Evolutionary conservation across 1,284 basidiomycete genomes (phyloP).

Genomic region (Ganoderma lucidum): DNA sequence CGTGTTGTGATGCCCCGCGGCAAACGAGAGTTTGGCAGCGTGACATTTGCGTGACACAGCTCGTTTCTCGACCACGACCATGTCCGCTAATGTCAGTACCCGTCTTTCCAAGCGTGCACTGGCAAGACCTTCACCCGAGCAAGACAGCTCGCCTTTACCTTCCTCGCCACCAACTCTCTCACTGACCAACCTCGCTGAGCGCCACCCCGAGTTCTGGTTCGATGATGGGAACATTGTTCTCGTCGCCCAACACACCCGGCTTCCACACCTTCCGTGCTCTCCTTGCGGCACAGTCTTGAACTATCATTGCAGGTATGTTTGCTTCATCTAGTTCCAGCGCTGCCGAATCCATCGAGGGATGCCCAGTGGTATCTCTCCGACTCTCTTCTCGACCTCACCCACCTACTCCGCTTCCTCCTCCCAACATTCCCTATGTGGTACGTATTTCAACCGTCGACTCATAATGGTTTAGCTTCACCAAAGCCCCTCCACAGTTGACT

Average conservation of each 20-base stretch:
- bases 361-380: constrained; percentile 29
- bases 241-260: constrained; percentile 1
- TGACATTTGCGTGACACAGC: too few relatives aligned
- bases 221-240: constrained; percentile 11
- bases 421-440: neutral
- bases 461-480: too few relatives aligned
- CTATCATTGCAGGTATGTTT: constrained; percentile 31
- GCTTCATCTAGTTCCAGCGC: constrained; percentile 20
- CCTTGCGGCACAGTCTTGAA: constrained; percentile 29
- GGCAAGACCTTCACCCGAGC: neutral
- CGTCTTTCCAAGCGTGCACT: neutral
- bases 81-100: neutral
- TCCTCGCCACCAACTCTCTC: neutral
- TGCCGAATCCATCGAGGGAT: constrained; percentile 22
- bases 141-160: neutral
- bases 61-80: neutral
- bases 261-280: constrained; percentile 30
- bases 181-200: neutral
- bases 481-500: neutral
- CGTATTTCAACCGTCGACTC: neutral
- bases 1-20: too few relatives aligned
- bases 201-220: constrained; percentile 1
- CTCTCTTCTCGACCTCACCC: constrained; percentile 11
- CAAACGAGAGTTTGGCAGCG: too few relatives aligned
- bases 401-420: constrained; percentile 15